Conservation (phyloP, 108 stramenopile species). For the Nitzschia palea region DNA sequence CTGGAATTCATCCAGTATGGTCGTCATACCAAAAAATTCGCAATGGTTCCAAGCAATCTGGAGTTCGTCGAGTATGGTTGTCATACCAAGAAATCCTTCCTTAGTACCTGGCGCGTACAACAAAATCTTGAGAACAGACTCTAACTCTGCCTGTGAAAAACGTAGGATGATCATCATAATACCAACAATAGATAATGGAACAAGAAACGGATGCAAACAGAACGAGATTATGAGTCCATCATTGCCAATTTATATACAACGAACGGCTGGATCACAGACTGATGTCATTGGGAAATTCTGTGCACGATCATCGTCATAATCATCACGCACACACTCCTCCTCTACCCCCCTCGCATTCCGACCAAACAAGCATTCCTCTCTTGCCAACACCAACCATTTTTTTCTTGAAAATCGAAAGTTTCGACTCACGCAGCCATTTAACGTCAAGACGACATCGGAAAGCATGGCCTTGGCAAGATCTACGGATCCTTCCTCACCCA, state of each 20-base stretch:
- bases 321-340: no score
- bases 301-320: no score
- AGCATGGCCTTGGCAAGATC: constrained; percentile 76
- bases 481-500: constrained; percentile 72
- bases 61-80: constrained; percentile 35
- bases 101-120: constrained; percentile 63
- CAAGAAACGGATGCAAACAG: no score
- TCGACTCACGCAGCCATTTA: constrained; percentile 40
- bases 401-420: no score
- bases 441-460: constrained; percentile 63
- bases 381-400: not conserved
- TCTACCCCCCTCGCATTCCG: no score
- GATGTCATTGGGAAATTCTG: no score
- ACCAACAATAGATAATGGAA: no score
- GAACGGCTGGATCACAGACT: no score
- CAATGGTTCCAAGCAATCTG: constrained; percentile 26
- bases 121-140: constrained; percentile 49
- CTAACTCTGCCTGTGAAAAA: constrained; percentile 25
- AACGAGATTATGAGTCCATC: no score
- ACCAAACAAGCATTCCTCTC: not conserved
- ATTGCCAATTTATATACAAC: no score
- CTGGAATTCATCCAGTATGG: not conserved
- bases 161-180: no score
- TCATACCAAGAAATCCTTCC: constrained; percentile 39
- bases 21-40: not conserved